Evolutionary conservation across 2,329 filamentous ascomycete species (phyloP), one percentile per base, ranked within the genome.

Genomic region (Fusarium illudens): DNA sequence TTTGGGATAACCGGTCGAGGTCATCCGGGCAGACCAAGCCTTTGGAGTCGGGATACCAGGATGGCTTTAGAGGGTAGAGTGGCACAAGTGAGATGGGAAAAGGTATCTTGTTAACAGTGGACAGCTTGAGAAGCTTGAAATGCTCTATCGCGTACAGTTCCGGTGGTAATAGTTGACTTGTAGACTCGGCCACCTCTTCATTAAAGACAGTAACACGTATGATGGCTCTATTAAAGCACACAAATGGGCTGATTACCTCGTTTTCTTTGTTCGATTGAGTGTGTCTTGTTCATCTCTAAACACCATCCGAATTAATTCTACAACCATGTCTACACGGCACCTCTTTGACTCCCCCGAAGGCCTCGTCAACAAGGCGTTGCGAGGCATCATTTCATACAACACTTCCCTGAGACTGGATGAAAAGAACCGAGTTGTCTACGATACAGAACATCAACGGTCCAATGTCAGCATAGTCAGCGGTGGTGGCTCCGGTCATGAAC

Each of bases 401-500:
- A 82, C 84, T 4, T 79, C 78, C 7, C 79, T 87, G 6, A 78
- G 78, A 8, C 76, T 87, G 2, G 84, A 87, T 65, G 81, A 83
- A 66, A 72, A 79, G 58, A 85, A 86, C 73, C 78, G 83, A 17
- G 83, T 86, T 30, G 82, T 87, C 37, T 85, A 81, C 59, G 80
- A 87, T 72, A 82, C 82, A 1, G 72, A 76, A 9, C 77, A 84
- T 60, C 76, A 83, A 65, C 77, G 70, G 39, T 78, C 79, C 25
- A 81, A 81, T 19, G 84, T 87, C 58, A 81, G 79, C 69, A 77
- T 87, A 73, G 81, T 87, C 74, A 84, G 81, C 22, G 85, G 85
- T n/a, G 85, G 85, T 19, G 85, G 85, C 36, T 86, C 85, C 0
- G 85, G 85, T 44, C 85, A 87, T 75, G 87, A 90, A 71, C 87